These are phyloP conservation scores for Chlamydomonas schloesseri DNA, from an alignment of 139 green algal species.

Conservation along the genomic window DNA sequence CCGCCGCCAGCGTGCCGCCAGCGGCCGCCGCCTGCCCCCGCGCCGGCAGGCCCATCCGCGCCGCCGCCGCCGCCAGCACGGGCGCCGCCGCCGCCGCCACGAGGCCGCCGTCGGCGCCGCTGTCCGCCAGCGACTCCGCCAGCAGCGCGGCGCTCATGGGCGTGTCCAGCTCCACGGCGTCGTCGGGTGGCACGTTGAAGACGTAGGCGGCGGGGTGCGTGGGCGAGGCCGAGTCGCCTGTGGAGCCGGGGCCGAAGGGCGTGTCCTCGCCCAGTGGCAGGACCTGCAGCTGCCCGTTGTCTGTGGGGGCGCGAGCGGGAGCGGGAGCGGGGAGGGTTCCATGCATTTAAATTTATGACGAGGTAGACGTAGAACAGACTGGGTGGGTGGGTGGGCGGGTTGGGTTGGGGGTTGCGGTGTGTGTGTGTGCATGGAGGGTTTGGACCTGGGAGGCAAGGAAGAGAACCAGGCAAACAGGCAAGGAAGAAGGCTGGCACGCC, in stretches of 20 bases:
- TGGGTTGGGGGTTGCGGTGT: no score
- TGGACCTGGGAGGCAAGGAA: no score
- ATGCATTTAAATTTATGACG: no score
- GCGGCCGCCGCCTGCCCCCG: no score
- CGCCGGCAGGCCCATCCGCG: neutral
- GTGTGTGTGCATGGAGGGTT: neutral
- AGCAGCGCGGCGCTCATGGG: neutral
- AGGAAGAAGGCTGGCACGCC: no score
- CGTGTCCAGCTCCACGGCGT: conserved; percentile 8
- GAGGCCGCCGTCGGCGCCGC: neutral
- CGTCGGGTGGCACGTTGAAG: conserved; percentile 1
- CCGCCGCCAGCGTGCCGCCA: no score
- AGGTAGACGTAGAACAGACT: no score
- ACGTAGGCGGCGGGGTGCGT: neutral
- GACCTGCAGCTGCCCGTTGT: neutral
- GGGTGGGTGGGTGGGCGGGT: no score
- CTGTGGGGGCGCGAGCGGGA: no score
- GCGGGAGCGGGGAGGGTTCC: neutral
- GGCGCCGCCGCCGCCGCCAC: neutral
- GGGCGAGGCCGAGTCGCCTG: neutral
- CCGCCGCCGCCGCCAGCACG: no score
- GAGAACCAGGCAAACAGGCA: no score
- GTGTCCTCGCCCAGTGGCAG: no score
- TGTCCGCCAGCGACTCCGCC: neutral
- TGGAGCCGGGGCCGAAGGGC: conserved; percentile 8